phyloP scores from a whole-genome alignment of 1,139 yeast genomes.

The Geotrichum histeridarum region DNA sequence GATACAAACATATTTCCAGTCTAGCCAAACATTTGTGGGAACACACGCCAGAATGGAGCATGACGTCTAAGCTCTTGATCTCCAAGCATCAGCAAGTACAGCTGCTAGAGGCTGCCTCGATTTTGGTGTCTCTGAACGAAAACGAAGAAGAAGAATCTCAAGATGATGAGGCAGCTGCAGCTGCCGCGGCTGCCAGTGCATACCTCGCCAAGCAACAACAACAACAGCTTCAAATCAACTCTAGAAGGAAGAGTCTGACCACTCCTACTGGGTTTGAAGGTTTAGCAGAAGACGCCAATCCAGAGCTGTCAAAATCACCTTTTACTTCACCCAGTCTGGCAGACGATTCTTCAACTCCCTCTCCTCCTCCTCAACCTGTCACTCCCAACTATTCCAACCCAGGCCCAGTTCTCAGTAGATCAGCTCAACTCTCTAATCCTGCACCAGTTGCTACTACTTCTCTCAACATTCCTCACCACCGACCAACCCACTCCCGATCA shows the following conservation, averaged over 20 bases:
- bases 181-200: conserved; percentile 1
- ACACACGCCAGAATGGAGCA: conserved; percentile 91
- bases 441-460: background rate
- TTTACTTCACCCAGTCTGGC: conserved; percentile 17
- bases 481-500: conserved; percentile 7
- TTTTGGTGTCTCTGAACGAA: conserved; percentile 76
- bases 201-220: conserved; percentile 9
- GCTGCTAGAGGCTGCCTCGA: conserved; percentile 80
- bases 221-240: conserved; percentile 7
- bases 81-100: conserved; percentile 93
- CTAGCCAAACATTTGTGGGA: conserved; percentile 74
- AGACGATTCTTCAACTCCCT: conserved; percentile 18
- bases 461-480: background rate
- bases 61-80: conserved; percentile 69
- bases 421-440: background rate
- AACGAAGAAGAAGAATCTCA: conserved; percentile 31
- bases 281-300: background rate
- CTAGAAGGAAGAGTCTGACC: conserved; percentile 3
- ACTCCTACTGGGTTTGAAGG: background rate
- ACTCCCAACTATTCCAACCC: conserved; percentile 12
- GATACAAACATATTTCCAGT: conserved; percentile 79
- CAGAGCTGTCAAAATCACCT: conserved; percentile 7
- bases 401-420: background rate
- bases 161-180: conserved; percentile 8
- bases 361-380: conserved; percentile 18